A percentile compares a stretch with the other conserved stretches of the same genome.
phyloP scores from a whole-genome alignment of 805 yeast genomes.

The Starmerella bombicola region DNA sequence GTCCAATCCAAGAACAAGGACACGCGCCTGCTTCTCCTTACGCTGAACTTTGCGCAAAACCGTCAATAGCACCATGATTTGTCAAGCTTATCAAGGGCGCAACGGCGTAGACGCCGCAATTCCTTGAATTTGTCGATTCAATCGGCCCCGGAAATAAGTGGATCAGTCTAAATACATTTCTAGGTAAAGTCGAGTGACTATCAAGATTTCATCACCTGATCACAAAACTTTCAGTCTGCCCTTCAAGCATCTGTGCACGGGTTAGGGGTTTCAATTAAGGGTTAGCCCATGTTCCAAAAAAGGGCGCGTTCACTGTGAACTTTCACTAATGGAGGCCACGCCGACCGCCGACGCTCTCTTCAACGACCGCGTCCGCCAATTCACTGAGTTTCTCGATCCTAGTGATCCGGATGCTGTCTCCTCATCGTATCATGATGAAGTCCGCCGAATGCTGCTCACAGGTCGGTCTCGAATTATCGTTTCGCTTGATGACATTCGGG shows the following conservation, averaged over 20 bases:
- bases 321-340: conserved; percentile 10
- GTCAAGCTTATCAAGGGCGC: no score
- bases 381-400: conserved; percentile 71
- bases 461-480: conserved; percentile 56
- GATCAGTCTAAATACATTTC: no score
- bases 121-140: no score
- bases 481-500: conserved; percentile 76
- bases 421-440: conserved; percentile 49
- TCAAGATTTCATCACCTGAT: no score
- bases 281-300: no score
- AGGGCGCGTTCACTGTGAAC: no score
- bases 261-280: no score
- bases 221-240: no score
- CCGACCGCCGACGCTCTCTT: conserved; percentile 32
- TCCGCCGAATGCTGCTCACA: conserved; percentile 58
- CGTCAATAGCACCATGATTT: conserved; percentile 65
- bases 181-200: no score
- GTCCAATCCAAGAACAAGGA: conserved; percentile 73
- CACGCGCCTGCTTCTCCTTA: conserved; percentile 64
- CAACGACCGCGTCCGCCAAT: conserved; percentile 74
- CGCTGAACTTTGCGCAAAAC: conserved; percentile 71
- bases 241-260: no score
- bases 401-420: conserved; percentile 39
- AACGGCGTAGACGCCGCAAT: no score
- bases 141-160: no score